Percentiles rank a stretch among this genome's conserved stretches.
Conservation (phyloP, 306 rosid species). For the Quillaja saponaria region DNA sequence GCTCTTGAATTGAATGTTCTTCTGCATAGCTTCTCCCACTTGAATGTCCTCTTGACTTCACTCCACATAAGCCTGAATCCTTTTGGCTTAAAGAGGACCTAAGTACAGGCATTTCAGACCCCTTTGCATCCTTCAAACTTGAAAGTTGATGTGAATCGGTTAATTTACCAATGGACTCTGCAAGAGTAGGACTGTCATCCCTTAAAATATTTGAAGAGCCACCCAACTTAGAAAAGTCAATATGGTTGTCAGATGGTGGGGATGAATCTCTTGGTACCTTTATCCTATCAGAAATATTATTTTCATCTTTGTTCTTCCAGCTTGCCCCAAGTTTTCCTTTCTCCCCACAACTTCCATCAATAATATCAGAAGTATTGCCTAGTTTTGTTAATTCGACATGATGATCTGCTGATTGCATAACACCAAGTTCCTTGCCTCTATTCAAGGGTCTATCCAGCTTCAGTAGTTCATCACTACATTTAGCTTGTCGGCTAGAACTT, state of each 20-base stretch:
- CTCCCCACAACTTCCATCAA: constrained; percentile 23
- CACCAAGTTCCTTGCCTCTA: constrained; percentile 30
- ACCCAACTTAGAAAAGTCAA: constrained; percentile 22
- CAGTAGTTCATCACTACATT: constrained; percentile 21
- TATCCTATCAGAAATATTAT: constrained; percentile 15
- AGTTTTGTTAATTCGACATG: constrained; percentile 18
- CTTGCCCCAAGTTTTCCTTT: constrained; percentile 26
- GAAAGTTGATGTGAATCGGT: constrained; percentile 26
- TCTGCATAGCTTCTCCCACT: constrained; percentile 29
- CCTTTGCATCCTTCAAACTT: constrained; percentile 30
- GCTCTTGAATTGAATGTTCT: constrained; percentile 2
- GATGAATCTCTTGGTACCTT: constrained; percentile 37
- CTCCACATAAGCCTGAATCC: constrained; percentile 31
- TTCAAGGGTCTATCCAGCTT: constrained; percentile 32
- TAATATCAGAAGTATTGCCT: constrained; percentile 28
- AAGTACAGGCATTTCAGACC: constrained; percentile 24
- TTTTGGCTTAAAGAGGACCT: constrained; percentile 37
- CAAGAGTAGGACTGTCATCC: too few species aligned
- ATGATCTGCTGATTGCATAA: constrained; percentile 18
- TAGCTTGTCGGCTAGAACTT: constrained; percentile 33
- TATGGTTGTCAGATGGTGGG: constrained; percentile 29
- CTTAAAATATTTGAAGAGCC: constrained; percentile 23
- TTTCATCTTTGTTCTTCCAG: constrained; percentile 27
- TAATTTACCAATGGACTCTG: constrained; percentile 31
- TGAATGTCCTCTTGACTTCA: constrained; percentile 23